Evolutionary conservation across 2,329 filamentous ascomycete genomes (phyloP), one percentile per base, ranked within the genome.

Genomic region (Botryosphaeria agaves): DNA sequence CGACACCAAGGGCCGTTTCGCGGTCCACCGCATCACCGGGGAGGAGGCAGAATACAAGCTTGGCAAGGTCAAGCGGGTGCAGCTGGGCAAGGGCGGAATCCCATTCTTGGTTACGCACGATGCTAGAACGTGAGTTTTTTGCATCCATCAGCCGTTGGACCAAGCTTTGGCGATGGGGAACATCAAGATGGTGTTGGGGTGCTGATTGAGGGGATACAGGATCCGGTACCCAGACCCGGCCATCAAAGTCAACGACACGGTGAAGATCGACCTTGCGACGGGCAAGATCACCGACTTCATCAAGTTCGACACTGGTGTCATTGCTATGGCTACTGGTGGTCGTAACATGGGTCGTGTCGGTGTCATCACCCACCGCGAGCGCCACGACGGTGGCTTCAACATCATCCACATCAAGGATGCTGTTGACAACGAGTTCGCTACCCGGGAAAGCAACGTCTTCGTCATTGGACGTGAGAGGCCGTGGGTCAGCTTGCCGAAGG

Each of bases 71-170:
- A 94, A 94, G 82, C 80, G 87, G 56, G 89, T 98, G 42, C 89
- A 98, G 73, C 76, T 98, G 54, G 89, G 89, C 72, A 87, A 84
- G 67, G 91, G 89, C 68, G 89, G 85, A 72, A 92, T 98, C 77
- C 89, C 89, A 91, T 98, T 93, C 85, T 94, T 95, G 84, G 89
- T 98, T 82, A 98, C 89, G 85, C 89, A 98, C 82, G 89, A 98
- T 89, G 89, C 89, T 69, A 80, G 89, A 84, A 98, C 89, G 87
- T 98, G 72, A 93, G 87, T 95, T 79, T 73, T 78, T 72, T 67
- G 80, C 79, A 83, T 94, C 85, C 89, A 85, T 94, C 87, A 94
- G 87, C 77, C 87, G 87, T 94, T 94, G 87, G 83, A 87, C 82
- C 83, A 91, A 89, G 81, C 72, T 93, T 89, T 92, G 84, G 84